A percentile compares a stretch with the other conserved stretches of the same genome.
phyloP scores from a whole-genome alignment of 805 yeast species.

The Spathaspora hagerdaliae region DNA sequence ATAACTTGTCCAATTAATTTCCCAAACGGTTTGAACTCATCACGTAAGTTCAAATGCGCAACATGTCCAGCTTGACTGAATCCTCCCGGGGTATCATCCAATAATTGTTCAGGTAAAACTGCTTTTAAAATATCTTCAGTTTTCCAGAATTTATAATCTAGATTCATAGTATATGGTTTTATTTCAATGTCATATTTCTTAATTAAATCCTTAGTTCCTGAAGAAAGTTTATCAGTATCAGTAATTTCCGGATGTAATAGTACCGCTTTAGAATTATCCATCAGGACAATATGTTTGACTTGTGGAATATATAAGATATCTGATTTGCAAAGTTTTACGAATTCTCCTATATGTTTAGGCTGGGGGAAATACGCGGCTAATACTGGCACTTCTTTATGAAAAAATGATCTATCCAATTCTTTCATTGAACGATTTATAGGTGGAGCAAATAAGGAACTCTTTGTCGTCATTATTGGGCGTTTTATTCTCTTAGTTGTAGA shows the following conservation, averaged over 20 bases:
- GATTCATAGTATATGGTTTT: conserved; percentile 47
- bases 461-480: not conserved
- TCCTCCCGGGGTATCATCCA: conserved; percentile 80
- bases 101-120: conserved; percentile 65
- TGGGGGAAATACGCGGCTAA: conserved; percentile 70
- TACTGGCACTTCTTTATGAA: conserved; percentile 52
- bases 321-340: conserved; percentile 50
- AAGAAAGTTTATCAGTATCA: conserved; percentile 30
- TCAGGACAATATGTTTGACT: conserved; percentile 59
- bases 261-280: conserved; percentile 45
- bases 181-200: conserved; percentile 44
- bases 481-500: not conserved
- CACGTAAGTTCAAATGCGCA: conserved; percentile 85
- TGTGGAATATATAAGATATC: conserved; percentile 72
- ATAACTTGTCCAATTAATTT: conserved; percentile 82
- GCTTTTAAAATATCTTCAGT: conserved; percentile 81
- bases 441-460: conserved; percentile 40
- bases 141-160: conserved; percentile 82
- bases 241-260: conserved; percentile 48
- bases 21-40: conserved; percentile 81
- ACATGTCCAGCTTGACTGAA: conserved; percentile 93
- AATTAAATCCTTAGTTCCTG: conserved; percentile 43
- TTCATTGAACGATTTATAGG: conserved; percentile 68
- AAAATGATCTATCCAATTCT: conserved; percentile 62
- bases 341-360: conserved; percentile 54